phyloP scores from a whole-genome alignment of 2,329 filamentous ascomycete genomes.

The Penicillium sp. region DNA sequence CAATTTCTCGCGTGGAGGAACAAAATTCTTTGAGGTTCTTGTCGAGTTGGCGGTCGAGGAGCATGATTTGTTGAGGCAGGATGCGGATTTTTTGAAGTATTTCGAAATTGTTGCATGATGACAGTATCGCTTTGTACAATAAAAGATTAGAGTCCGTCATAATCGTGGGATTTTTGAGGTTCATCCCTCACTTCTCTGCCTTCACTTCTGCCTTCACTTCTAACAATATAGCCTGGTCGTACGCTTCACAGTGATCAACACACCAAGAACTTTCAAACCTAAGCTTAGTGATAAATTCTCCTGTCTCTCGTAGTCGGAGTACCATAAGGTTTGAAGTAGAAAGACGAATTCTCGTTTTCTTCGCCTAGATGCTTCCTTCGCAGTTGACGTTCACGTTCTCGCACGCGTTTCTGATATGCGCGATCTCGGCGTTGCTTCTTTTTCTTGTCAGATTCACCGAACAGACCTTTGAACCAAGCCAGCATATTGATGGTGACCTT shows the following conservation, averaged over 20 bases:
- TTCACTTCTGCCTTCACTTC: too few relatives aligned
- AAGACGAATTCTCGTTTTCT: background rate
- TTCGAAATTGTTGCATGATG: constrained; percentile 18
- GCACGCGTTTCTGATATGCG: background rate
- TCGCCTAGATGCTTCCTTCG: background rate
- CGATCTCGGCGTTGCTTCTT: background rate
- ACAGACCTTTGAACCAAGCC: background rate
- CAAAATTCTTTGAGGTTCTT: constrained; percentile 17
- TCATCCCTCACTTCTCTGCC: too few relatives aligned
- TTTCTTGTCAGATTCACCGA: background rate
- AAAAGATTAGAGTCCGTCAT: too few relatives aligned
- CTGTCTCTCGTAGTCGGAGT: background rate
- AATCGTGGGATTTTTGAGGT: too few relatives aligned
- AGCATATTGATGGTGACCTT: background rate
- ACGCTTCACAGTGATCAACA: background rate
- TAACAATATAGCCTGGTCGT: too few relatives aligned
- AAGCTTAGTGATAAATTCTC: too few relatives aligned
- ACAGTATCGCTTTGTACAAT: too few relatives aligned
- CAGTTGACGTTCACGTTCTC: background rate
- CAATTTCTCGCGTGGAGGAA: constrained; percentile 10
- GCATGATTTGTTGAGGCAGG: constrained; percentile 12
- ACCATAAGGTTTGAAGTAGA: background rate
- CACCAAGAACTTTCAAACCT: background rate
- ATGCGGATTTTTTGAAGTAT: constrained; percentile 18
- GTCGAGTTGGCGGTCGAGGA: constrained; percentile 16